Percentiles rank a stretch among this genome's conserved stretches.
Conservation (phyloP, 1,284 basidiomycete species). For the Pseudozyma flocculosa region DNA sequence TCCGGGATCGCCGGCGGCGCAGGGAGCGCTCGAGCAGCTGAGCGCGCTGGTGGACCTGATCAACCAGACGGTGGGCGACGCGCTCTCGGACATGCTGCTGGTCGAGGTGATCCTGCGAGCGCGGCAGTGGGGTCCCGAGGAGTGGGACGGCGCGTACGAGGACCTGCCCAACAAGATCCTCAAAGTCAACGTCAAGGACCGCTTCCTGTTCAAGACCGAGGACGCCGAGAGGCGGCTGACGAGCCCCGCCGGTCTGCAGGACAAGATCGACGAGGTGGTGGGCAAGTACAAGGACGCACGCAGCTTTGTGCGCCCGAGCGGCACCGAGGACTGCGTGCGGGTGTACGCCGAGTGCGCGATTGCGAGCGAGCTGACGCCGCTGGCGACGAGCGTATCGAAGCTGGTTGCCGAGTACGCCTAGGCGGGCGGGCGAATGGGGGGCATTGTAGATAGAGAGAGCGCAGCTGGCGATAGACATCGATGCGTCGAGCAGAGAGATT, state of each 20-base stretch:
- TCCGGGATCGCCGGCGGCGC: slow-evolving; percentile 75
- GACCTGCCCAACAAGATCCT: slow-evolving; percentile 96
- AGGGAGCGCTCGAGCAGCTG: slow-evolving; percentile 62
- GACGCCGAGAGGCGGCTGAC: slow-evolving; percentile 90
- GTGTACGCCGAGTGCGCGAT: slow-evolving; percentile 92
- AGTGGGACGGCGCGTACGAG: slow-evolving; percentile 92
- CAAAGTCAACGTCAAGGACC: slow-evolving; percentile 85
- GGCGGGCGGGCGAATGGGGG: not conserved
- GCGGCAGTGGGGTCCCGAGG: slow-evolving; percentile 61
- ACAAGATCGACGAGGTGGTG: slow-evolving; percentile 81
- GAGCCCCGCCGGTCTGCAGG: slow-evolving; percentile 77
- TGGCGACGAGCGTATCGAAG: slow-evolving; percentile 46
- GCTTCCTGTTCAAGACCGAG: slow-evolving; percentile 81
- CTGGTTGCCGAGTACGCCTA: slow-evolving; percentile 37
- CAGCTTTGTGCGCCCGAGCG: slow-evolving; percentile 92
- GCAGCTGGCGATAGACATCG: no score
- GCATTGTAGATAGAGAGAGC: no score
- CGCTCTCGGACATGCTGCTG: slow-evolving; percentile 91
- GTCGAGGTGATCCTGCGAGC: slow-evolving; percentile 90
- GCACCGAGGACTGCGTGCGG: slow-evolving; percentile 96
- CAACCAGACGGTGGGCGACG: slow-evolving; percentile 98
- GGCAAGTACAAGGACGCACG: slow-evolving; percentile 79
- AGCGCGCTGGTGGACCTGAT: slow-evolving; percentile 74
- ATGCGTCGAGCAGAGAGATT: no score
- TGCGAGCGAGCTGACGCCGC: slow-evolving; percentile 69